phyloP scores from a whole-genome alignment of 2,329 filamentous ascomycete genomes.

The Coniochaeta sp. region DNA sequence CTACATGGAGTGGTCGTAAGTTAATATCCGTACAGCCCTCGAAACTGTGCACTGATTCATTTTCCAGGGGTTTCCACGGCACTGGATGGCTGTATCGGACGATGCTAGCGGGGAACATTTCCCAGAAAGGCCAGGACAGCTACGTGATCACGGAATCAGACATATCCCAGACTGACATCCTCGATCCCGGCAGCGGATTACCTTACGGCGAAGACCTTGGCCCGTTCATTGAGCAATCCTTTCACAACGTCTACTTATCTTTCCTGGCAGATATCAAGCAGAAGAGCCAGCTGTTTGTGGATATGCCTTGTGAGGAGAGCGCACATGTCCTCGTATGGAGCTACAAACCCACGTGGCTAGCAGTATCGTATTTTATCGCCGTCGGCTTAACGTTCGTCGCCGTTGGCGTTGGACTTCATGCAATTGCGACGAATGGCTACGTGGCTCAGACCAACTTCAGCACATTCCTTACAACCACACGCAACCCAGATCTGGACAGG shows the following conservation, averaged over 20 bases:
- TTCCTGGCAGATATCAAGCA: slow-evolving; percentile 7
- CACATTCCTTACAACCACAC: slow-evolving; percentile 7
- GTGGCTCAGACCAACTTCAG: slow-evolving; percentile 7
- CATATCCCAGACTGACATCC: slow-evolving; percentile 6
- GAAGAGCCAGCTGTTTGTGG: slow-evolving; percentile 2
- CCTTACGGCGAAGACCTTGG: slow-evolving; percentile 4
- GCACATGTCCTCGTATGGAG: slow-evolving; percentile 8
- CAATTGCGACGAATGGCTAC: slow-evolving; percentile 7
- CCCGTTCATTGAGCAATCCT: slow-evolving; percentile 2
- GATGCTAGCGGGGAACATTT: slow-evolving; percentile 8
- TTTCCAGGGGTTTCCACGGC: slow-evolving; percentile 6
- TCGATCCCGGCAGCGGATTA: slow-evolving; percentile 3
- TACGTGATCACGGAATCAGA: slow-evolving; percentile 4
- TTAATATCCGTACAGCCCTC: too few relatives aligned
- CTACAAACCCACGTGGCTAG: slow-evolving; percentile 10
- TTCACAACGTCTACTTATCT: slow-evolving; percentile 7
- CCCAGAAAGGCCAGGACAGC: slow-evolving; percentile 2
- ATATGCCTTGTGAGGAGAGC: slow-evolving; percentile 2
- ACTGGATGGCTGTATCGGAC: slow-evolving; percentile 6
- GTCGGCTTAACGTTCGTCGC: slow-evolving; percentile 6
- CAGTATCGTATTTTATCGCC: slow-evolving; percentile 7
- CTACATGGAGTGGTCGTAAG: slow-evolving; percentile 10
- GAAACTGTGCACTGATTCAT: neutral
- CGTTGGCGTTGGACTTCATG: slow-evolving; percentile 5
- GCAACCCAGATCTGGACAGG: slow-evolving; percentile 7